A percentile compares a stretch with the other conserved stretches of the same genome.
These are phyloP conservation scores for Cercospora sojina DNA, from an alignment of 2,329 filamentous ascomycete genomes.

Conservation along the genomic window DNA sequence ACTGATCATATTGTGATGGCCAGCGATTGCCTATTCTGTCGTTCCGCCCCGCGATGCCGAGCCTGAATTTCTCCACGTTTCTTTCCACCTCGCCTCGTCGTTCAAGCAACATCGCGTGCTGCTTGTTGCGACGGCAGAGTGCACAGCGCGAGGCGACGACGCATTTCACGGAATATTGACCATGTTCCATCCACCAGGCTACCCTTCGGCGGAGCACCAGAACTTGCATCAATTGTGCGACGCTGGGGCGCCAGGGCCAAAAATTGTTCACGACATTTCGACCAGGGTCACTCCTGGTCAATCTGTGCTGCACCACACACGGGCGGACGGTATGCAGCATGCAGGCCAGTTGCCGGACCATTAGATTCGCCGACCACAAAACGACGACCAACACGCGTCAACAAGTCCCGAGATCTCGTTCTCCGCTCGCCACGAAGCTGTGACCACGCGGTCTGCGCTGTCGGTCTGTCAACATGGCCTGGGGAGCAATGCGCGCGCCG, in stretches of 20 bases:
- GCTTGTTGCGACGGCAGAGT: not conserved
- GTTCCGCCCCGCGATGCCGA: not conserved
- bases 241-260: not conserved
- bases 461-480: not conserved
- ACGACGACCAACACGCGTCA: not conserved
- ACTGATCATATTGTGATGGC: not conserved
- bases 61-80: not conserved
- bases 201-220: not conserved
- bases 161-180: not conserved
- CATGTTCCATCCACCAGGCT: not conserved
- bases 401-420: not conserved
- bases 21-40: not conserved
- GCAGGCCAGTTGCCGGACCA: not conserved
- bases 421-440: conserved; percentile 4
- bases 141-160: not conserved
- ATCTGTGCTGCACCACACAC: not conserved
- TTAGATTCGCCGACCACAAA: not conserved
- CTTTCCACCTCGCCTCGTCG: not conserved
- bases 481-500: not conserved
- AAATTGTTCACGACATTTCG: conserved; percentile 7
- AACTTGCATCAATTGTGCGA: conserved; percentile 2
- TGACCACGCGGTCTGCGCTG: not conserved
- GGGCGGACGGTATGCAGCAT: not conserved
- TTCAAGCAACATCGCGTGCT: not conserved
- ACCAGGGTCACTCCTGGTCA: not conserved